These are phyloP conservation scores for Neopestalotiopsis clavispora DNA, from an alignment of 2,329 filamentous ascomycete genomes.

Conservation along the genomic window DNA sequence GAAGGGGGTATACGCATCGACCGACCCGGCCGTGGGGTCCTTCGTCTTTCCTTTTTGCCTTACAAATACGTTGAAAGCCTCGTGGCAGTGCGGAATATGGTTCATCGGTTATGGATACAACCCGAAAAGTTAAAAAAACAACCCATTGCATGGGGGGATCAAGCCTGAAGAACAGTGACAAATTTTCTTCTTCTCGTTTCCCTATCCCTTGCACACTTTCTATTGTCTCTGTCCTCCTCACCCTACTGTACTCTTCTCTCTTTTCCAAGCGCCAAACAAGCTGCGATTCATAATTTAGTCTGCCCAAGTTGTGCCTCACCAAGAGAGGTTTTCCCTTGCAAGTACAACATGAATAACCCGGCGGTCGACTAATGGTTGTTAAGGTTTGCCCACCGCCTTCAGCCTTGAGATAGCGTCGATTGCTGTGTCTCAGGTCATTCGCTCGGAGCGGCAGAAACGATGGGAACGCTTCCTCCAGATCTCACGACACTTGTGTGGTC, in stretches of 20 bases:
- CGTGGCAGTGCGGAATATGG: not conserved
- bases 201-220: not conserved
- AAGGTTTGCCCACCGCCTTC: constrained; percentile 16
- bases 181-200: not conserved
- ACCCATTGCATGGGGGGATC: not conserved
- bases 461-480: not conserved
- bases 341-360: not conserved
- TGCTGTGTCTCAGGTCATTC: constrained; percentile 12
- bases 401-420: constrained; percentile 17
- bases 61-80: not conserved
- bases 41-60: not conserved
- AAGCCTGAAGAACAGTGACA: not conserved
- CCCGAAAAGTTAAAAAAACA: not conserved
- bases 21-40: not conserved
- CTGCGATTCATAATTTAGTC: not conserved
- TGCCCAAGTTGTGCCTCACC: not conserved
- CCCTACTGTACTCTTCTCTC: too few relatives aligned
- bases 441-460: not conserved
- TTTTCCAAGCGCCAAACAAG: not conserved
- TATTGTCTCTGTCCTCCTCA: not conserved
- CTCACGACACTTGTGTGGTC: not conserved
- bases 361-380: not conserved
- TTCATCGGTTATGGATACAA: not conserved
- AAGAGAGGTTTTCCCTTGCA: not conserved
- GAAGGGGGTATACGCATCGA: not conserved